Evolutionary conservation across 208 protist species (phyloP).

Genomic region (Leishmania guyanensis): DNA sequence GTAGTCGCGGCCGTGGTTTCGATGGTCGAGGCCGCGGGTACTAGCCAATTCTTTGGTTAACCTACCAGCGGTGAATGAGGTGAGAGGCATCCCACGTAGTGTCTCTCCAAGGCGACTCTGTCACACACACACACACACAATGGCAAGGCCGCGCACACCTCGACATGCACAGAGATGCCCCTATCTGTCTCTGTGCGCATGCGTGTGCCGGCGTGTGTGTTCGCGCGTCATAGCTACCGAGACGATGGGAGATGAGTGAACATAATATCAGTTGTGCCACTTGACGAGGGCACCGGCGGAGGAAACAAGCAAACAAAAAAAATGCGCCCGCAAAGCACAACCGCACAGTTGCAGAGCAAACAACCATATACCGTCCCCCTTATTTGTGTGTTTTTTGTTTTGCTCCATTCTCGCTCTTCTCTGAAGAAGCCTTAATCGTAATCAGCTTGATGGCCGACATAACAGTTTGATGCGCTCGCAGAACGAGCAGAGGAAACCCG

Average conservation of each 20-base stretch:
- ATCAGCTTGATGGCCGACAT: conserved; percentile 2
- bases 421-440: neutral
- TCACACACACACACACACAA: conserved; percentile 5
- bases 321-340: neutral
- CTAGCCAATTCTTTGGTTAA: conserved; percentile 14
- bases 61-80: neutral
- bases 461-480: neutral
- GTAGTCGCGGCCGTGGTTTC: conserved; percentile 47
- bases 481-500: too few species aligned
- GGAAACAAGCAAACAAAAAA: too few species aligned
- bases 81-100: neutral
- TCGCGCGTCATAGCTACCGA: neutral
- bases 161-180: neutral
- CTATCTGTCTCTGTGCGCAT: neutral
- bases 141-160: neutral
- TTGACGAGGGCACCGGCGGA: neutral
- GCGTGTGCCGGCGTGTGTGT: neutral
- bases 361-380: neutral
- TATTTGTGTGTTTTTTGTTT: neutral
- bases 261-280: neutral
- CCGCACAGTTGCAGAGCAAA: neutral
- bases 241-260: neutral
- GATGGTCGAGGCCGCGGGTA: conserved; percentile 25
- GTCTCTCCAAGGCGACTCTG: conserved; percentile 2
- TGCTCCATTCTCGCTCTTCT: neutral